Base-by-base conservation (phyloP, 1,284 basidiomycete species). In the Rhodotorula sp. region DNA sequence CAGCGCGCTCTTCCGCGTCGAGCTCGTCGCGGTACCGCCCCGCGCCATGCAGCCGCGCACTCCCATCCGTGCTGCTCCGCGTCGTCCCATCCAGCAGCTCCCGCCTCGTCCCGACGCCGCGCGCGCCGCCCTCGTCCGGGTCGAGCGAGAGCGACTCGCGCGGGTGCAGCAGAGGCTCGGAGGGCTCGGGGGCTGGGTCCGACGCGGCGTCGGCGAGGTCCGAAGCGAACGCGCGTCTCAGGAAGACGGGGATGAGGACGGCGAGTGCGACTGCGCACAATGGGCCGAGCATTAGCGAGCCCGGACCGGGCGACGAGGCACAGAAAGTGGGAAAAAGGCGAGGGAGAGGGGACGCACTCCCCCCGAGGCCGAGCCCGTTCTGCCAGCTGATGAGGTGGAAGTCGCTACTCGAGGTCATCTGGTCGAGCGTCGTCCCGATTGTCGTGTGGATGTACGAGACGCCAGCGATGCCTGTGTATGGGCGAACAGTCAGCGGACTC, bases 391-490 rank as follows among this genome's bases (percentile, higher is more conserved):
- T 88, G 64, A 98, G 86, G 80, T 95, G 89, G 81, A 98, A 97
- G 81, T 97, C 95, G 53, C 88, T 90, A 0, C 94, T 86, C 53
- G 88, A 89, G 8, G 95, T 95, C 94, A 99, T 97, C 74, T 94
- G 88, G 78, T 97, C 95, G 41, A 99, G 85, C 60, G 82, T 81
- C 54, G 91, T 90, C 4, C 96, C 96, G 75, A 99, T 96, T 22
- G 93, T 94, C 0, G 92, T 94, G 81, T 99, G 96, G 79, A 99
- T 98, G 73, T 96, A 90, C 0, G 88, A 89, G 51, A 95, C 90
- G 58, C 94, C 94, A 65, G 94, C 87, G 77, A 97, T 93, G 1
- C 75, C 73, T 74, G 61, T 22, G 12, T 1, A 22, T 3, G 12
- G n/a, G 46, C 1, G 5, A 44, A 44, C 32, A 19, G 32, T 34